These are phyloP conservation scores for Cyberlindnera americana DNA, from an alignment of 805 yeast genomes.

Conservation along the genomic window DNA sequence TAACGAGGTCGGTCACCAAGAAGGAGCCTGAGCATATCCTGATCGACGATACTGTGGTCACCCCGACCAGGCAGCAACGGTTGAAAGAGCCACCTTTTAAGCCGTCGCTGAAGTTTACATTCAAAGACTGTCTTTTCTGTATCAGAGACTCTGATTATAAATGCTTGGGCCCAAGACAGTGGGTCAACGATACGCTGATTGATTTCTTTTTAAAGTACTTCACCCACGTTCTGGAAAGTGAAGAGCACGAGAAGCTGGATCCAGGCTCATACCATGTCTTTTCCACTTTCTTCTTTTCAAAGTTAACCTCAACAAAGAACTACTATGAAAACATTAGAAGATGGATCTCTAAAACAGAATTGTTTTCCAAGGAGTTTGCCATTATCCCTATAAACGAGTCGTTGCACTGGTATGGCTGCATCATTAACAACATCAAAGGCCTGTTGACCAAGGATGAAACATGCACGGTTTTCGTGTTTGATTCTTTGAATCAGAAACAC, in stretches of 20 bases:
- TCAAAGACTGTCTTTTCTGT: conserved; percentile 52
- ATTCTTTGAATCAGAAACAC: conserved; percentile 68
- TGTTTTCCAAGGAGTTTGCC: conserved; percentile 54
- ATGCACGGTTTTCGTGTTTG: conserved; percentile 49
- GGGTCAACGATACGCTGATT: conserved; percentile 86
- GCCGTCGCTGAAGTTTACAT: conserved; percentile 46
- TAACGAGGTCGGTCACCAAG: background rate
- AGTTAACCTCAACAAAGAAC: conserved; percentile 42
- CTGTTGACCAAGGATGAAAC: conserved; percentile 19
- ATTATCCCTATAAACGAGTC: conserved; percentile 80
- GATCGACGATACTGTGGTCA: conserved; percentile 6
- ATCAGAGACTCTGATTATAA: conserved; percentile 70
- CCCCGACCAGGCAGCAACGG: background rate
- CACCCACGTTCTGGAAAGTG: conserved; percentile 33
- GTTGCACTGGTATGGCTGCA: conserved; percentile 85
- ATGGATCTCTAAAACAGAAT: conserved; percentile 74
- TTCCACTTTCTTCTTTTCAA: conserved; percentile 81
- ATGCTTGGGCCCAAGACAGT: conserved; percentile 74
- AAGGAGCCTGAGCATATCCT: conserved; percentile 2
- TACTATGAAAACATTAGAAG: conserved; percentile 63
- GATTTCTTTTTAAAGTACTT: conserved; percentile 75
- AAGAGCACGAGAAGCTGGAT: conserved; percentile 28
- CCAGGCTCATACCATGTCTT: conserved; percentile 50
- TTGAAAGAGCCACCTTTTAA: conserved; percentile 8
- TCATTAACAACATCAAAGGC: conserved; percentile 53